Evolutionary conservation across 164 flowering plant species (phyloP), one percentile per base, ranked within the genome.

Genomic region (Magnolia changhungtana): DNA sequence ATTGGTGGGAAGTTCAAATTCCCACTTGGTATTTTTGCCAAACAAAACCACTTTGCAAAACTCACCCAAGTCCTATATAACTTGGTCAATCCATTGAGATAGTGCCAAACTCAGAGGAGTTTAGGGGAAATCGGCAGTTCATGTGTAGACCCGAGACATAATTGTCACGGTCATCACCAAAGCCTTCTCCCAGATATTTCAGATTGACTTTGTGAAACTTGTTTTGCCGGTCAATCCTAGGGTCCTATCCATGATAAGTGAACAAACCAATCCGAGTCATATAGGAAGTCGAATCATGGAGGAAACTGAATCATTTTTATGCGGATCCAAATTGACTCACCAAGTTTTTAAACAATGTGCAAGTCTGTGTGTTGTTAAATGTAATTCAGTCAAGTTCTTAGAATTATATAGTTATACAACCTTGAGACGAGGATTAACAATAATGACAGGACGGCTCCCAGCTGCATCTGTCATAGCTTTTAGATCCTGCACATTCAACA

Each of bases 401-500:
- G 20, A 20, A 49, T 67, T 49, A 6, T 72, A 20, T 5, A 6
- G 63, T 8, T 8, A 16, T 72, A 73, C 66, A 80, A 90, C 97
- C 98, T 90, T 90, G 72, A 95, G 92, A 79, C 87, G 86, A 66
- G 98, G 95, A 81, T 96, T 92, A 75, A 93, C 74, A 76, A 93
- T 87, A 76, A 96, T 84, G 71, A 96, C 97, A 45, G 97, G 95
- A 73, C 97, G 92, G 71, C 52, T 81, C 31, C 92, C 97, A 78
- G 97, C 97, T 81, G 95, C 95, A 82, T 89, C 87, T 55, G 99
- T 96, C 98, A 96, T 92, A 72, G 95, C 98, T 87, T 72, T 84
- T 27, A 95, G 81, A 84, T 92, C 95, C 99, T 96, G 89, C 79
- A 85, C 13, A 72, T 78, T 14, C 58, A 81, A 78, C 51, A 5